Percentiles rank a stretch among this genome's conserved stretches.
Conservation (phyloP, 345 rosid species). For the thale cress (Arabidopsis thaliana) region TAIR10.1 NC_003071.7:18685001-18685500, state of each 20-base stretch:
- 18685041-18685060: neutral
- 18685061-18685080: neutral
- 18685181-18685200: conserved; percentile 83
- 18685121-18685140: conserved; percentile 63
- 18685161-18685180: conserved; percentile 98
- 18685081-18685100: neutral
- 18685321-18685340: neutral
- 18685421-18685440: conserved; percentile 75
- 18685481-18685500: conserved; percentile 51
- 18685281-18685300: conserved; percentile 83
- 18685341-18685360: conserved; percentile 4
- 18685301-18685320: neutral
- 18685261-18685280: conserved; percentile 72
- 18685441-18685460: conserved; percentile 67
- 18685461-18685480: conserved; percentile 79
- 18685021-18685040: neutral
- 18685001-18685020: neutral
- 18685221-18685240: conserved; percentile 55
- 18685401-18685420: conserved; percentile 70
- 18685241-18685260: conserved; percentile 86
- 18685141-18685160: conserved; percentile 96
- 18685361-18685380: neutral
- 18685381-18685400: conserved; percentile 53
- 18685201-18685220: conserved; percentile 70
- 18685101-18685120: conserved; percentile 35